Evolutionary conservation across 257 asterid genomes (phyloP), one percentile per base, ranked within the genome.

Genomic region (Scutellaria minor): DNA sequence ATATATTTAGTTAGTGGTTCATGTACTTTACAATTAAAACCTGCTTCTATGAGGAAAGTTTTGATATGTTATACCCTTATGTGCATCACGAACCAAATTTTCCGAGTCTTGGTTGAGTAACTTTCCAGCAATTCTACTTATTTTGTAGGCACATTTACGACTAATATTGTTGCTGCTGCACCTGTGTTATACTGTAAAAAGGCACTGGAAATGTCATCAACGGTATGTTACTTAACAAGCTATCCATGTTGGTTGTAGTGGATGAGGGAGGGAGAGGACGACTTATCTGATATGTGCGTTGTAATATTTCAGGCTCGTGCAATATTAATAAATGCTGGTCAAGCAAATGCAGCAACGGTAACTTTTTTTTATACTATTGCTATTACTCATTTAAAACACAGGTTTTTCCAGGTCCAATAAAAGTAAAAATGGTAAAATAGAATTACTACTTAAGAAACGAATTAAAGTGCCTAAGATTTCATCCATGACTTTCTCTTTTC

Each of bases 261-360:
- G 9, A 47, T 44, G 13, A 22, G 51, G 44, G 31, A 41, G 14
- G 31, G 20, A 60, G 53, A 14, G 52, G 65, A 50, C 47, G 66
- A 47, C 52, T 62, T 64, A 13, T 77, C 70, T 78, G 75, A 82
- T 69, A n/a, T 54, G 63, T 61, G 40, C 68, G 24, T 35, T 62
- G 51, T 52, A 52, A 62, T 73, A 70, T 82, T 71, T 83, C 90
- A 94, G 98, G 97, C 93, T 75, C 99, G 99, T 79, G 99, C 98
- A 5, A 85, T 94, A 63, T 79, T 94, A 79, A 92, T 94, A 82
- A 91, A 94, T 85, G 99, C 98, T 71, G 99, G 99, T 65, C 99
- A 94, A 85, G 99, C 99, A 63, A 94, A 95, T 85, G 99, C 99
- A 9, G 98, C 97, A 41, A 95, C 99, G 71, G 99, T 91, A 87